Percentiles rank a stretch among this genome's conserved stretches.
phyloP scores from a whole-genome alignment of 2,329 filamentous ascomycete species.

The Xylaria sp. region DNA sequence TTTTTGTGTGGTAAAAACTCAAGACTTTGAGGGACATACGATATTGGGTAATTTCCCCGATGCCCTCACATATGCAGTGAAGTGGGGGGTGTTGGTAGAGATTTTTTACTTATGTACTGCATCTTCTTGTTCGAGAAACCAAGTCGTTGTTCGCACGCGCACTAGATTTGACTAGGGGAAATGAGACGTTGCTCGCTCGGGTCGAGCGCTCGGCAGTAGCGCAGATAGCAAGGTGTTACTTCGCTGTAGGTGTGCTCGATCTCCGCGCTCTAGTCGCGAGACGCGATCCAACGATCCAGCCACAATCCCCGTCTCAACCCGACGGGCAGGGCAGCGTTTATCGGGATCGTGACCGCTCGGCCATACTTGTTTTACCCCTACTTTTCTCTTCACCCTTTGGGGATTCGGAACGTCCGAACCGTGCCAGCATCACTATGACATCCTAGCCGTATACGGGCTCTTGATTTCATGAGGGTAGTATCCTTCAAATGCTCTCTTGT shows the following conservation, averaged over 20 bases:
- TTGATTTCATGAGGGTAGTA: conserved; percentile 16
- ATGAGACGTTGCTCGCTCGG: conserved; percentile 26
- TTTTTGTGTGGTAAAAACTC: conserved; percentile 16
- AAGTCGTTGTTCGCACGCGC: conserved; percentile 18
- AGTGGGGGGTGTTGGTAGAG: conserved; percentile 20
- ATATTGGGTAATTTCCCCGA: conserved; percentile 39
- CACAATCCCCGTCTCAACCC: conserved; percentile 2
- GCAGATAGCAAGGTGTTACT: not conserved
- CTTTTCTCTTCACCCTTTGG: not conserved
- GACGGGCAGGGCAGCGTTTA: conserved; percentile 5
- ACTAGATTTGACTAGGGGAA: conserved; percentile 27
- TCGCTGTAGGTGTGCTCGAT: conserved; percentile 10
- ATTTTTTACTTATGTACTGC: conserved; percentile 7
- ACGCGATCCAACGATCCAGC: conserved; percentile 26
- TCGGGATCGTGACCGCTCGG: conserved; percentile 1
- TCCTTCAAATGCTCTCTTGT: conserved; percentile 13
- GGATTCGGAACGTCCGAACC: conserved; percentile 22
- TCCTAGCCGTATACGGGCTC: conserved; percentile 26
- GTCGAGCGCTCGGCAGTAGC: conserved; percentile 22
- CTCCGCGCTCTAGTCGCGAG: conserved; percentile 19
- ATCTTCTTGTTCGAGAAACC: conserved; percentile 17
- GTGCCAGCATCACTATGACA: conserved; percentile 30
- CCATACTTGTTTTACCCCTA: not conserved
- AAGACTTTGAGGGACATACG: conserved; percentile 23
- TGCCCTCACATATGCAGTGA: conserved; percentile 26